Conservation (phyloP, 169 alveolate species). For the Eimeria praecox region DNA sequence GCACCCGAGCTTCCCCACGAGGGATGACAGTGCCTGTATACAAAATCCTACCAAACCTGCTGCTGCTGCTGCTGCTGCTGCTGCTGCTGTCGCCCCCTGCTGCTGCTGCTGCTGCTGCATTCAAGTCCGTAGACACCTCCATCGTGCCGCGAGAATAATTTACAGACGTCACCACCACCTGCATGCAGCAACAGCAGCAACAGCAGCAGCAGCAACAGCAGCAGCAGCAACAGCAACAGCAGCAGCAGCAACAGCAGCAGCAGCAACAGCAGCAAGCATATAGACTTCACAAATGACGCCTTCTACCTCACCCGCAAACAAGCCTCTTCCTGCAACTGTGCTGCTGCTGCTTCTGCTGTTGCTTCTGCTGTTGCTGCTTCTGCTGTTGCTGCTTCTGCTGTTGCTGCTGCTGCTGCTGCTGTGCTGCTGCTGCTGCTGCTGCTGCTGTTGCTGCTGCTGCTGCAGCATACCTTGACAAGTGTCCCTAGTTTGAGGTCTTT, state of each 20-base stretch:
- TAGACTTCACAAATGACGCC: no score
- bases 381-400: constrained; percentile 17
- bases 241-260: not conserved
- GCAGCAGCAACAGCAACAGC: constrained; percentile 1
- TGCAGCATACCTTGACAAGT: constrained; percentile 32
- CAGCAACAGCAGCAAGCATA: not conserved
- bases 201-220: constrained; percentile 37
- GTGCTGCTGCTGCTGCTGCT: constrained; percentile 14
- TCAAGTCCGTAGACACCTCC: constrained; percentile 25
- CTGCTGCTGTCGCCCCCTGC: not conserved
- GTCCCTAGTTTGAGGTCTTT: constrained; percentile 16
- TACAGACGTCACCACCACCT: constrained; percentile 41
- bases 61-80: constrained; percentile 65
- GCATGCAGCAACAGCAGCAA: not conserved
- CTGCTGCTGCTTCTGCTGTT: constrained; percentile 18
- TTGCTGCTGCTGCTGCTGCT: constrained; percentile 4
- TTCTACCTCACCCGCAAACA: no score
- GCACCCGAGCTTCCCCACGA: not conserved
- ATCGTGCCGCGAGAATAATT: not conserved
- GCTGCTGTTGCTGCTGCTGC: constrained; percentile 42
- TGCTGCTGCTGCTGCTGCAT: constrained; percentile 53
- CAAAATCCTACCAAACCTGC: not conserved
- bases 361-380: not conserved
- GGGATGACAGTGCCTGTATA: not conserved
- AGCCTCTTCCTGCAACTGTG: not conserved